Percentiles rank a stretch among this genome's conserved stretches.
Evolutionary conservation across 805 yeast species (phyloP).

Genomic region (Metschnikowia baotianmanensis): DNA sequence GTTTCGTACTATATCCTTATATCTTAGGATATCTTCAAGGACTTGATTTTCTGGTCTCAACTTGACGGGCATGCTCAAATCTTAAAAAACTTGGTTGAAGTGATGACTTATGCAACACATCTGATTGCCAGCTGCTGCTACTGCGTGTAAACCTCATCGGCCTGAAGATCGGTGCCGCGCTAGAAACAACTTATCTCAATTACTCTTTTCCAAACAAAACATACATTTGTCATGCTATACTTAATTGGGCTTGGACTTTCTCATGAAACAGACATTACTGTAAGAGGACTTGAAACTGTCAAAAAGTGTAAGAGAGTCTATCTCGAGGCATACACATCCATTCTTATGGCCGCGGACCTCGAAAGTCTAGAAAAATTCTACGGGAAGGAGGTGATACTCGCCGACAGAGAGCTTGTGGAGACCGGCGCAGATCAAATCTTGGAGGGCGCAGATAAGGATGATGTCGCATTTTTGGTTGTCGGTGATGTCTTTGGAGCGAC

Average conservation of each 20-base stretch:
- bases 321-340: constrained; percentile 92
- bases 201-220: neutral
- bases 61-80: constrained; percentile 6
- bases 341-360: constrained; percentile 87
- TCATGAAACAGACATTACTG: constrained; percentile 86
- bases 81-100: neutral
- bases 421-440: constrained; percentile 81
- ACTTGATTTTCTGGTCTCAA: constrained; percentile 7
- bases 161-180: constrained; percentile 6
- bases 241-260: constrained; percentile 90
- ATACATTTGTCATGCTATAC: constrained; percentile 61
- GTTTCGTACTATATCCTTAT: neutral
- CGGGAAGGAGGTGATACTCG: constrained; percentile 80
- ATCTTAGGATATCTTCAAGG: constrained; percentile 5
- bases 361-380: constrained; percentile 75
- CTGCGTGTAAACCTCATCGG: constrained; percentile 10
- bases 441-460: constrained; percentile 71
- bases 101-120: neutral
- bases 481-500: constrained; percentile 99
- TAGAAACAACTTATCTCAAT: neutral
- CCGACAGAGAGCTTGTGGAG: constrained; percentile 95
- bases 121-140: neutral
- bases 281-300: constrained; percentile 86
- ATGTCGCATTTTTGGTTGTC: constrained; percentile 91
- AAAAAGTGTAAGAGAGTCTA: constrained; percentile 86